Conservation (phyloP, 371 early-diverging fungal genomes). For the Mucor irregularis region DNA sequence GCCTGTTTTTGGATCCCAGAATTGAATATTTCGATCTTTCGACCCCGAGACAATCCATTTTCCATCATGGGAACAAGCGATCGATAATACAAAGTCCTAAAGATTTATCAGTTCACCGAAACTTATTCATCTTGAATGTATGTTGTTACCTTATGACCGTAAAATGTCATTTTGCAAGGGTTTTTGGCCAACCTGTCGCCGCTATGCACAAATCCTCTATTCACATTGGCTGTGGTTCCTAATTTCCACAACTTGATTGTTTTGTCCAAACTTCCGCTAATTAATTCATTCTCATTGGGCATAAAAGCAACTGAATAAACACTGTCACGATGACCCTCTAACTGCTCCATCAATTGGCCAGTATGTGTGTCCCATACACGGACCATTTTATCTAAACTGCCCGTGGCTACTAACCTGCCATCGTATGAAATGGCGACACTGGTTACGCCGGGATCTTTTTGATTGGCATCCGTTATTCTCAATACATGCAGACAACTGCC, state of each 20-base stretch:
- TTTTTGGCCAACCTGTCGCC: no score
- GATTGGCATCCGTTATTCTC: constrained; percentile 76
- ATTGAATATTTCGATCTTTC: constrained; percentile 93
- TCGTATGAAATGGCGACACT: constrained; percentile 91
- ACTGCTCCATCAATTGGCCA: constrained; percentile 79
- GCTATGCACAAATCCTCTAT: constrained; percentile 49
- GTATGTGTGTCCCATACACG: constrained; percentile 91
- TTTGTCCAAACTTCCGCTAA: constrained; percentile 95
- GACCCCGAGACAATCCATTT: constrained; percentile 94
- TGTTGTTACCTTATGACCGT: constrained; percentile 69
- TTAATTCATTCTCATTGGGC: constrained; percentile 88
- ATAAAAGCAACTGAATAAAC: constrained; percentile 97
- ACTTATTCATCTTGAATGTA: no score
- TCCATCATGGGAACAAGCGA: constrained; percentile 90
- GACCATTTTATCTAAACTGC: constrained; percentile 91
- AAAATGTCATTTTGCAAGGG: constrained; percentile 55
- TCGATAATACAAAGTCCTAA: constrained; percentile 95
- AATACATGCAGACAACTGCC: constrained; percentile 74
- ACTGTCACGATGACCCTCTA: constrained; percentile 96
- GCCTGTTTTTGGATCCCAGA: constrained; percentile 89
- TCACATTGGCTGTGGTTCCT: constrained; percentile 30
- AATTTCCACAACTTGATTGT: constrained; percentile 95
- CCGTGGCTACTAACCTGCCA: constrained; percentile 78
- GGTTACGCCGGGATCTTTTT: constrained; percentile 94
- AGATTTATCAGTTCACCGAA: constrained; percentile 68